These are phyloP conservation scores for Populus euphratica DNA, from an alignment of 345 rosid species.

Conservation along the genomic window DNA sequence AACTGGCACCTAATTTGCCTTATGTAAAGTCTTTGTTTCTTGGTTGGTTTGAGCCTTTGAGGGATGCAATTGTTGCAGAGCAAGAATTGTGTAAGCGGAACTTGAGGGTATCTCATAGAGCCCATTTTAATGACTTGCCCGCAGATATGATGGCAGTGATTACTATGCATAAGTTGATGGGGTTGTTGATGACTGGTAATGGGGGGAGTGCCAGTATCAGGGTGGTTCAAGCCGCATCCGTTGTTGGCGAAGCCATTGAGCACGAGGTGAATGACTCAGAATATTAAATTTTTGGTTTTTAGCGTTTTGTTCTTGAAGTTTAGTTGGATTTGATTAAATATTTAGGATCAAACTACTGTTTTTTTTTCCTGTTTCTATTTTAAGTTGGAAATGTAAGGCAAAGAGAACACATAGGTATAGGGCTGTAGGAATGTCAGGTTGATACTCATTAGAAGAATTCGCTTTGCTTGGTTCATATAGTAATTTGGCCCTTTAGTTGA, in stretches of 20 bases:
- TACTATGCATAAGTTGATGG: slow-evolving; percentile 91
- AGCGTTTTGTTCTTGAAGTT: not conserved
- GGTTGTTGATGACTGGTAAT: slow-evolving; percentile 59
- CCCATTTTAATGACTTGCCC: slow-evolving; percentile 53
- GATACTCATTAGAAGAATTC: not conserved
- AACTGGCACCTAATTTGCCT: slow-evolving; percentile 93
- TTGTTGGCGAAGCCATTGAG: slow-evolving; percentile 91
- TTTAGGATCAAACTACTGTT: not conserved
- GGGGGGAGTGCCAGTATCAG: slow-evolving; percentile 61
- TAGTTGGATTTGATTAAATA: not conserved
- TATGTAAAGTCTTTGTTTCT: slow-evolving; percentile 77
- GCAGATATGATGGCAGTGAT: slow-evolving; percentile 93
- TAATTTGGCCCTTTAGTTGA: not conserved
- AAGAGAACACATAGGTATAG: not conserved
- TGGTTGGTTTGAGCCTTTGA: slow-evolving; percentile 94
- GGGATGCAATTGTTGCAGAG: slow-evolving; percentile 72
- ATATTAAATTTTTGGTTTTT: not conserved
- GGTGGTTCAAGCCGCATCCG: slow-evolving; percentile 71
- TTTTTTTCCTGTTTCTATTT: not conserved
- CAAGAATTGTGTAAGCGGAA: slow-evolving; percentile 46
- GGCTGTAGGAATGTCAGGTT: not conserved
- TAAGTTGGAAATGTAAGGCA: not conserved
- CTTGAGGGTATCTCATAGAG: slow-evolving; percentile 40
- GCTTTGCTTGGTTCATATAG: not conserved
- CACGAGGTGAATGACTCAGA: slow-evolving; percentile 58